Percentiles rank a stretch among this genome's conserved stretches.
phyloP scores from a whole-genome alignment of 2,329 filamentous ascomycete genomes.

The Cercospora sp. region DNA sequence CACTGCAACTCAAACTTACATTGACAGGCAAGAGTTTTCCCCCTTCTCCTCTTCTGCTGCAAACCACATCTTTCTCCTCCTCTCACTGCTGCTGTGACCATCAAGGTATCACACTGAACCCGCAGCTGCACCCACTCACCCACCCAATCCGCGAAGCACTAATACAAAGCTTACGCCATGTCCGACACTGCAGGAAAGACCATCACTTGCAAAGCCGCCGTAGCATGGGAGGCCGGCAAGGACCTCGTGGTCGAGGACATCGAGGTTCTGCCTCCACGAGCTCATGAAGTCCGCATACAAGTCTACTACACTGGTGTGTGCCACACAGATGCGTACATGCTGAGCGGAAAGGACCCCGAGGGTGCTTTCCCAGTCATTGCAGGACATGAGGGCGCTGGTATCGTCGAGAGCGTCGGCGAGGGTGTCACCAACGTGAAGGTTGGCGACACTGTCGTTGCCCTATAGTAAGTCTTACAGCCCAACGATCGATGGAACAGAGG shows the following conservation, averaged over 20 bases:
- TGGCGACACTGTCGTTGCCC: conserved; percentile 86
- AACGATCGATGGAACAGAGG: neutral
- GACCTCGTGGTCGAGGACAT: conserved; percentile 86
- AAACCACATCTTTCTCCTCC: neutral
- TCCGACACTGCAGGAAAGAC: conserved; percentile 66
- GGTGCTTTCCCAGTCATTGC: conserved; percentile 87
- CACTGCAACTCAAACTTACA: conserved; percentile 14
- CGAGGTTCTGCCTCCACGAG: conserved; percentile 84
- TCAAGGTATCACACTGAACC: conserved; percentile 13
- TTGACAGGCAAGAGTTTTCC: conserved; percentile 10
- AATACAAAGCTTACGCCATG: conserved; percentile 43
- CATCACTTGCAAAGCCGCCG: conserved; percentile 85
- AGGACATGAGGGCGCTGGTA: conserved; percentile 86
- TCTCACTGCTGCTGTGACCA: conserved; percentile 9
- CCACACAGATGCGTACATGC: conserved; percentile 90
- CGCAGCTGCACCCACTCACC: neutral
- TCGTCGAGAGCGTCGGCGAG: conserved; percentile 91
- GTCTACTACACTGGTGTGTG: conserved; percentile 98
- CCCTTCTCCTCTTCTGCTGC: conserved; percentile 6
- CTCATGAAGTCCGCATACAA: conserved; percentile 94
- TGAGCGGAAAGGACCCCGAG: conserved; percentile 96
- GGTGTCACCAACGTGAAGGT: conserved; percentile 92
- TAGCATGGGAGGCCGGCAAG: conserved; percentile 96
- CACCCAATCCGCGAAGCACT: conserved; percentile 14
- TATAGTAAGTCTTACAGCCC: conserved; percentile 63